Evolutionary conservation across 148 eudicot genomes (phyloP).

Genomic region (Oxyria digyna): DNA sequence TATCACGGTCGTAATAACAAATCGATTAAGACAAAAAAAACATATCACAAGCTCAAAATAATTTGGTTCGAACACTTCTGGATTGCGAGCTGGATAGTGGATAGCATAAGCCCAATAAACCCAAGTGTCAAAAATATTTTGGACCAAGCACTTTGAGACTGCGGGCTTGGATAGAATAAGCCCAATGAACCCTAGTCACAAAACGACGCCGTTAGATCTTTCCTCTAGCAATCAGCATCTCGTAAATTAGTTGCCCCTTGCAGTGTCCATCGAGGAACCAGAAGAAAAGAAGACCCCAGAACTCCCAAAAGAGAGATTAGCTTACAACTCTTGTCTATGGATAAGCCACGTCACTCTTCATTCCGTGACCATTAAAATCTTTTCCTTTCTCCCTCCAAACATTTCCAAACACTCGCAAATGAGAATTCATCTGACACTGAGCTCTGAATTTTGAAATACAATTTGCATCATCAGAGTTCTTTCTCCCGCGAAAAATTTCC

Average conservation of each 20-base stretch:
- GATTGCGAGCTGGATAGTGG: too few relatives aligned
- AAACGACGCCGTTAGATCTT: slow-evolving; percentile 1
- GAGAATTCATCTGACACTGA: neutral
- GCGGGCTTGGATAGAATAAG: neutral
- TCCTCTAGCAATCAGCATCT: neutral
- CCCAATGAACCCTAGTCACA: neutral
- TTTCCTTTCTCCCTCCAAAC: neutral
- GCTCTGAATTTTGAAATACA: neutral
- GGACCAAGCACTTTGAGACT: neutral
- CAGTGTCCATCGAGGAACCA: neutral
- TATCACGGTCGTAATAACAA: too few relatives aligned
- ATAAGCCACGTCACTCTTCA: neutral
- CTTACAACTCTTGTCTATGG: neutral
- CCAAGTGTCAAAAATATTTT: too few relatives aligned
- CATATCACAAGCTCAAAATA: too few relatives aligned
- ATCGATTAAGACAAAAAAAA: too few relatives aligned
- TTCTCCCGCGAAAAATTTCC: neutral
- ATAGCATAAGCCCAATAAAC: too few relatives aligned
- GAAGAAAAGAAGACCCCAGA: neutral
- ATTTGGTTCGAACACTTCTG: too few relatives aligned
- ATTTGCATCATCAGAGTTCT: neutral
- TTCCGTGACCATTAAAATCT: neutral
- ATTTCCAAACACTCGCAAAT: neutral
- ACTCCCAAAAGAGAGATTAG: neutral
- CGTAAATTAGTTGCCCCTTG: neutral